A percentile compares a stretch with the other conserved stretches of the same genome.
These are phyloP conservation scores for Leccinum subtestaceum DNA, from an alignment of 768 basidiomycete species.

Conservation along the genomic window DNA sequence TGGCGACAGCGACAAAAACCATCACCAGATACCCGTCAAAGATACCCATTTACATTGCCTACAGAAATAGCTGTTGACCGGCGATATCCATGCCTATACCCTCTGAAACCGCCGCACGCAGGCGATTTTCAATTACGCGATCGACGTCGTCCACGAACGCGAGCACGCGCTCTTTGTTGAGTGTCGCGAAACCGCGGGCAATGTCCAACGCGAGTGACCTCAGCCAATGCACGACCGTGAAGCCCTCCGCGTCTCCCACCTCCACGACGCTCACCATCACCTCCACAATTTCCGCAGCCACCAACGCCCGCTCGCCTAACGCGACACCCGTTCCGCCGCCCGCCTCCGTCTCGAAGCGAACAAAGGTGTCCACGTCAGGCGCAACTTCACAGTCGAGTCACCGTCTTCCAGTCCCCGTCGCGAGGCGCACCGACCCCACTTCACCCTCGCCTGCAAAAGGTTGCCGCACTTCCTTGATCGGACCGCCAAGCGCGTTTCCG, in stretches of 20 bases:
- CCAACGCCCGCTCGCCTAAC: constrained; percentile 43
- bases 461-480: constrained; percentile 28
- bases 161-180: constrained; percentile 40
- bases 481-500: constrained; percentile 28
- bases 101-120: constrained; percentile 55
- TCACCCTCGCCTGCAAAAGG: constrained; percentile 28
- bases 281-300: constrained; percentile 23
- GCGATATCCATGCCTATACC: constrained; percentile 32
- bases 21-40: not conserved
- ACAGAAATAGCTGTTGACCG: constrained; percentile 1
- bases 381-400: constrained; percentile 34
- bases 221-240: constrained; percentile 53
- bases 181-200: constrained; percentile 49
- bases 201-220: constrained; percentile 48
- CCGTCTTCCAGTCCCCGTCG: constrained; percentile 39
- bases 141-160: constrained; percentile 26
- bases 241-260: constrained; percentile 28
- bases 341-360: constrained; percentile 34
- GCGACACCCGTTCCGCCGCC: constrained; percentile 46
- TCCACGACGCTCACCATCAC: constrained; percentile 30
- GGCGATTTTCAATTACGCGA: constrained; percentile 38
- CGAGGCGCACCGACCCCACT: constrained; percentile 28
- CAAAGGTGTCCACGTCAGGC: constrained; percentile 39
- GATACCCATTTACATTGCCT: constrained; percentile 16
- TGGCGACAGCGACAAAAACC: constrained; percentile 16